Evolutionary conservation across 2,329 filamentous ascomycete species (phyloP), one percentile per base, ranked within the genome.

Genomic region (Penicillium sp.): DNA sequence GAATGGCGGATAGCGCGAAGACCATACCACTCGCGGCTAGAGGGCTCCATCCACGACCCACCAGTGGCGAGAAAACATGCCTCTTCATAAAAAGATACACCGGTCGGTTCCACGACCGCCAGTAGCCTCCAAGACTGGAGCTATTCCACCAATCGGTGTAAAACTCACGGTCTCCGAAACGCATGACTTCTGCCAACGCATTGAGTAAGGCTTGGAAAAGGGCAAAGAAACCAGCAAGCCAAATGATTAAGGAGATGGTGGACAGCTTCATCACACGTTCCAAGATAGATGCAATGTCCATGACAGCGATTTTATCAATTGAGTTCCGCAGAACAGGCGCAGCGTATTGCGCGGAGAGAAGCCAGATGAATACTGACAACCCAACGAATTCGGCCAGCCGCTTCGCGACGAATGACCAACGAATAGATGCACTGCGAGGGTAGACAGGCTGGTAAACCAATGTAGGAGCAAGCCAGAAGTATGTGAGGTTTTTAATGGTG

Each of bases 101-200:
- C 1, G 94, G 94, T 72, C 95, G 95, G 77, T 99, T 99, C 94
- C 94, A 99, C 1, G 88, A 89, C 22, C 92, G 86, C 93, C 93
- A 97, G 78, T 99, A 99, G 4, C 83, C 83, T 31, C 92, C 90
- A 6, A 97, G 80, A 62, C 87, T 92, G 52, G 87, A 86, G 61
- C 87, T 90, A 70, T 99, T 99, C 94, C 94, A 99, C 94, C 94
- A 99, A 69, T 96, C 92, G 35, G 90, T 88, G 73, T 99, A 99
- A 73, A 99, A 99, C 50, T 92, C 89, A 27, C 94, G 85, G 72
- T 99, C 94, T 18, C 89, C 94, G 67, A 99, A 99, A 42, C 84
- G 83, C 79, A 91, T 89, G 12, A 97, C 79, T 73, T 99, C 94
- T 3, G 93, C 93, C 20, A 97, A 79, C 0, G 91, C 91, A 68